Evolutionary conservation across 2,329 filamentous ascomycete species (phyloP).

Genomic region (Colletotrichum shisoi): DNA sequence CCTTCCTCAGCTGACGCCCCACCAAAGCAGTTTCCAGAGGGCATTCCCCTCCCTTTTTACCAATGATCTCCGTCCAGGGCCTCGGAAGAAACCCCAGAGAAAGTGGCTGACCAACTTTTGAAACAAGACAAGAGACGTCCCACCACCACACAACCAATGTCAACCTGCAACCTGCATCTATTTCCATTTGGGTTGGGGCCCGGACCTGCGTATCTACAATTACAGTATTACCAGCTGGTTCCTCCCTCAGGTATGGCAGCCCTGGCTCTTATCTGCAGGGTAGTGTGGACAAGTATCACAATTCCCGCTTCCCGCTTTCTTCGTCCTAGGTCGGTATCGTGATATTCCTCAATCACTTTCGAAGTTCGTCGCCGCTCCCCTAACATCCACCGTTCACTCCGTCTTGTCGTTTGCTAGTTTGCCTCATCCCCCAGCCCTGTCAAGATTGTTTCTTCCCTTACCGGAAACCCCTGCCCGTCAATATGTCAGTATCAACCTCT

Average conservation of each 20-base stretch:
- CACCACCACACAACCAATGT: neutral
- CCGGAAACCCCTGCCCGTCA: neutral
- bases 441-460: neutral
- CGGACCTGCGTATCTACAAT: neutral
- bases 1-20: slow-evolving; percentile 3
- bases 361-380: neutral
- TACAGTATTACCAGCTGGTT: neutral
- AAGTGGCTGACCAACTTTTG: slow-evolving; percentile 5
- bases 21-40: neutral
- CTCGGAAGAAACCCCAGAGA: neutral
- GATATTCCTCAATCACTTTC: neutral
- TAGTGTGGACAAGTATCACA: neutral
- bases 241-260: neutral
- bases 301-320: neutral
- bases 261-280: neutral
- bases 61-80: slow-evolving; percentile 24
- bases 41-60: neutral
- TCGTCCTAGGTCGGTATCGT: neutral
- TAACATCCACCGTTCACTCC: neutral
- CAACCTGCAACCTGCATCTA: neutral
- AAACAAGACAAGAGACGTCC: slow-evolving; percentile 9
- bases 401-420: neutral
- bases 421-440: slow-evolving; percentile 12
- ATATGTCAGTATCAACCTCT: neutral
- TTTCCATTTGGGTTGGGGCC: neutral